These are phyloP conservation scores for Eremothecium cymbalariae DNA, from an alignment of 1,139 yeast genomes.

Conservation along the genomic window DNA sequence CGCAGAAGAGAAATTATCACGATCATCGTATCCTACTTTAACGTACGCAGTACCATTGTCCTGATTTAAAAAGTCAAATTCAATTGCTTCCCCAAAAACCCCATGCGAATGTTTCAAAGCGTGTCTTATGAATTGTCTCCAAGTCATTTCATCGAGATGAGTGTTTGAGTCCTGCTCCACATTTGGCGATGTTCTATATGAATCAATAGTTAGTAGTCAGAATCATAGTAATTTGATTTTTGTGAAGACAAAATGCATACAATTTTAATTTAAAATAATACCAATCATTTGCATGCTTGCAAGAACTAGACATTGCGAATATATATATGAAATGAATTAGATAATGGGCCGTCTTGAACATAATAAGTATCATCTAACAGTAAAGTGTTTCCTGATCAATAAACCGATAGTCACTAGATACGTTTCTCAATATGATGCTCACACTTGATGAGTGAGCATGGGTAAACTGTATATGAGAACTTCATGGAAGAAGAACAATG, in stretches of 20 bases:
- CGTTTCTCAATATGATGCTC: too few species aligned
- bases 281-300: constrained; percentile 20
- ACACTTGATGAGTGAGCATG: too few species aligned
- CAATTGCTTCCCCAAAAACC: constrained; percentile 34
- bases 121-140: constrained; percentile 32
- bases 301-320: not conserved
- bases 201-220: not conserved
- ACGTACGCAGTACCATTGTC: constrained; percentile 24
- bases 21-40: constrained; percentile 27
- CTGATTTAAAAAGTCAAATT: constrained; percentile 24
- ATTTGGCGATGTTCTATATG: constrained; percentile 19
- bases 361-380: too few species aligned
- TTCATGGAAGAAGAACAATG: not conserved
- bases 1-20: constrained; percentile 27
- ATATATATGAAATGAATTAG: not conserved
- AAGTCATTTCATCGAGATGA: constrained; percentile 31
- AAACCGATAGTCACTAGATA: too few species aligned
- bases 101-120: constrained; percentile 35
- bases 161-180: constrained; percentile 16
- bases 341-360: not conserved
- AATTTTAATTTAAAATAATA: constrained; percentile 20
- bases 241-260: constrained; percentile 14
- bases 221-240: not conserved
- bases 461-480: too few species aligned
- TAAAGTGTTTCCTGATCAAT: not conserved